These are phyloP conservation scores for Luffa aegyptiaca DNA, from an alignment of 306 rosid species.

Conservation along the genomic window DNA sequence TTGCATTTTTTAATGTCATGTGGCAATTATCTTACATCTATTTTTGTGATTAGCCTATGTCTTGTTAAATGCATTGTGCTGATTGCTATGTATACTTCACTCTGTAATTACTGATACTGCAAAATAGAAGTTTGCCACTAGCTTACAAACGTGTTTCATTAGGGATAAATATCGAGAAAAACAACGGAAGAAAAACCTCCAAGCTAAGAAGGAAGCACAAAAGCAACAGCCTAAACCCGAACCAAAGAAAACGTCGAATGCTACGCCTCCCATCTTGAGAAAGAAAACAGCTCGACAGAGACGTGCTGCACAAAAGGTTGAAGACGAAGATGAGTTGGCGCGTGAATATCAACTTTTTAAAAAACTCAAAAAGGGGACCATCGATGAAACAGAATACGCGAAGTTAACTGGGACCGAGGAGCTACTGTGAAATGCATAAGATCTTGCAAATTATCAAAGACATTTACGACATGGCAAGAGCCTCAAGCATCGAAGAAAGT, in stretches of 20 bases:
- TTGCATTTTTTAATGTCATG: no score
- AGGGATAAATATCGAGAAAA: conserved; percentile 86
- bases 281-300: conserved; percentile 82
- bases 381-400: conserved; percentile 57
- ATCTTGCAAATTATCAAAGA: no score
- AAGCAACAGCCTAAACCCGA: conserved; percentile 24
- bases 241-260: conserved; percentile 25
- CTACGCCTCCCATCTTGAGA: conserved; percentile 23
- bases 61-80: no score
- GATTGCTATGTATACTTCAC: no score
- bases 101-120: no score
- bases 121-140: no score
- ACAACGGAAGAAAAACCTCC: conserved; percentile 68
- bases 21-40: no score
- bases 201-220: conserved; percentile 54
- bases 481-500: no score
- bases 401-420: conserved; percentile 73
- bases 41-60: no score
- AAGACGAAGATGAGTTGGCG: conserved; percentile 73
- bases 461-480: no score
- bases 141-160: no score
- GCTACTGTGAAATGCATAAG: conserved; percentile 31
- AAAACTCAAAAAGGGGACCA: conserved; percentile 71
- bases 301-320: conserved; percentile 64
- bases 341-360: conserved; percentile 67